Conservation (phyloP, 805 yeast species). For the Ogataea pini region DNA sequence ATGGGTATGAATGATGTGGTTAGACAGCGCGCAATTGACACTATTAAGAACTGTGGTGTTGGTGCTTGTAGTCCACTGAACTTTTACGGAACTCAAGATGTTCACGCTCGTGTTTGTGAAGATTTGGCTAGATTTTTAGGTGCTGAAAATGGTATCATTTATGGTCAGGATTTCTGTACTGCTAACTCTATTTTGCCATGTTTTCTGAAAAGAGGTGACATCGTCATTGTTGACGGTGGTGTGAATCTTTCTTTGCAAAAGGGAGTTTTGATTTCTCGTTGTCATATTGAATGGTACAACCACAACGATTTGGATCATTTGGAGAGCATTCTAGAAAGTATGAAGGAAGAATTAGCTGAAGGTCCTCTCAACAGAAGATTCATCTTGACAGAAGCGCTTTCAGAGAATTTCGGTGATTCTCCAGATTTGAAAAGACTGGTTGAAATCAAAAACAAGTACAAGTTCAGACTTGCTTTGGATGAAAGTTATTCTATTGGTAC, state of each 20-base stretch:
- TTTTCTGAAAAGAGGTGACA: slow-evolving; percentile 92
- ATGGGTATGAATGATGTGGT: slow-evolving; percentile 52
- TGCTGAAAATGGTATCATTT: slow-evolving; percentile 75
- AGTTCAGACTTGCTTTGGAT: slow-evolving; percentile 84
- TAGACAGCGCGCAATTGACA: slow-evolving; percentile 52
- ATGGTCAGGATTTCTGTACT: slow-evolving; percentile 91
- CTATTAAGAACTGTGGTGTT: slow-evolving; percentile 76
- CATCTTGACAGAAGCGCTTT: slow-evolving; percentile 88
- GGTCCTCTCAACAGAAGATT: slow-evolving; percentile 88
- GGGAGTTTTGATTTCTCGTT: slow-evolving; percentile 83
- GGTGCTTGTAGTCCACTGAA: slow-evolving; percentile 99
- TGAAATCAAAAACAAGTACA: slow-evolving; percentile 75
- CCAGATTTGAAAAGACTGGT: slow-evolving; percentile 69
- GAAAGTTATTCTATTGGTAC: slow-evolving; percentile 87
- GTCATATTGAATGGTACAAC: slow-evolving; percentile 78
- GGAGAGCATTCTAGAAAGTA: slow-evolving; percentile 63
- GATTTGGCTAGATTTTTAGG: slow-evolving; percentile 75
- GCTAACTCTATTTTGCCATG: slow-evolving; percentile 89
- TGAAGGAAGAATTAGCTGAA: slow-evolving; percentile 58
- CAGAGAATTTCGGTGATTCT: slow-evolving; percentile 77
- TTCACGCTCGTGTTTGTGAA: slow-evolving; percentile 76
- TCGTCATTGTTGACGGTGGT: slow-evolving; percentile 82
- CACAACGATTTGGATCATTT: slow-evolving; percentile 89
- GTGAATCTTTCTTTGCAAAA: slow-evolving; percentile 79
- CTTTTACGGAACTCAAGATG: slow-evolving; percentile 93